These are phyloP conservation scores for Yamadazyma epiphylla DNA, from an alignment of 1,139 yeast species.

Conservation along the genomic window DNA sequence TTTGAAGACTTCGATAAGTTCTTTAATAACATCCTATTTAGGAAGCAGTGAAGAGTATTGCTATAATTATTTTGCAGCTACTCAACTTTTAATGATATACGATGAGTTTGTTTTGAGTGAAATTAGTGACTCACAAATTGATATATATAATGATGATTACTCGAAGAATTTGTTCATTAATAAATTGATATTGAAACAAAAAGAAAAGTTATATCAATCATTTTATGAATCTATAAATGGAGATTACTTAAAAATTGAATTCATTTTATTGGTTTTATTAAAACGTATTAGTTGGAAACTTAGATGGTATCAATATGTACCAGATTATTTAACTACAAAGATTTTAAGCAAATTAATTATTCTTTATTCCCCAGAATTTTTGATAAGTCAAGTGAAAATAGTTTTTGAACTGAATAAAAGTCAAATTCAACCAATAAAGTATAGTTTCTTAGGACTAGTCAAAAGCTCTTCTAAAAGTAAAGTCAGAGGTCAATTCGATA, in stretches of 20 bases:
- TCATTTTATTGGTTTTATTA: constrained; percentile 30
- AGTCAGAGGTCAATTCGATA: constrained; percentile 22
- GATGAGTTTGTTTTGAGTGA: constrained; percentile 41
- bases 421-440: constrained; percentile 2
- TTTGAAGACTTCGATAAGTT: constrained; percentile 34
- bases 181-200: constrained; percentile 31
- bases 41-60: constrained; percentile 26
- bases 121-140: constrained; percentile 25
- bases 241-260: constrained; percentile 32
- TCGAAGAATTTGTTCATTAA: constrained; percentile 26
- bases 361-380: constrained; percentile 29
- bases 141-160: constrained; percentile 27
- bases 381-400: constrained; percentile 29
- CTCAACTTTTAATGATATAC: constrained; percentile 36
- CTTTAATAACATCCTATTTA: constrained; percentile 38
- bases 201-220: constrained; percentile 17
- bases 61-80: constrained; percentile 37
- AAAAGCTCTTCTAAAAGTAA: constrained; percentile 9
- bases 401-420: constrained; percentile 32
- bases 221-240: constrained; percentile 23
- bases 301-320: constrained; percentile 41
- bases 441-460: constrained; percentile 13
- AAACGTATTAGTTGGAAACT: constrained; percentile 37
- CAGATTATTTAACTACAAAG: constrained; percentile 27
- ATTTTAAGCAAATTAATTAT: constrained; percentile 26